Evolutionary conservation across 176 grass and related monocot genomes (phyloP), one percentile per base, ranked within the genome.

Genomic region (Luzula sylvatica): DNA sequence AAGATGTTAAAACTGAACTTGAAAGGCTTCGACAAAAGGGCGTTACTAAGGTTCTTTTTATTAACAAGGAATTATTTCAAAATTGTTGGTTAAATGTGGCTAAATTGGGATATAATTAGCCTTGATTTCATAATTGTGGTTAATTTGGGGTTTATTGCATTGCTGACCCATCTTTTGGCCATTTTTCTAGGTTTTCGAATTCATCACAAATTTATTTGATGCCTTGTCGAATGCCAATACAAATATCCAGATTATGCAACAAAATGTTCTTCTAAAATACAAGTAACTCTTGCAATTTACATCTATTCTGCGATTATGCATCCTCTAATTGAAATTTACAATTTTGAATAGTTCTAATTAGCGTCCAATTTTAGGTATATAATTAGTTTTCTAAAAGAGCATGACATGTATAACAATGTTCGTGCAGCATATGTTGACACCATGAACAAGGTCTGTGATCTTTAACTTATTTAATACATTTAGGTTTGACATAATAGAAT

Each of bases 191-290:
- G 75, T 73, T 58, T 94, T 75, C 21, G 16, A 66, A 12, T 72
- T 79, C 62, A 79, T 94, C 19, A 67, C 60, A 30, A 66, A 82
- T 63, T 58, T 82, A 69, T 78, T 94, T 26, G 75, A 69, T 61
- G 75, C 73, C 21, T 82, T 94, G 78, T 75, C 53, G 82, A 82
- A 87, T 68, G 66, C 78, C 50, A 83, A 83, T 68, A 82, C 87
- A 50, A 94, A 94, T 82, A 87, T 94, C 56, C 87, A 94, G 64
- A 94, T 87, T 67, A 61, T 87, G 67, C 87, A 94, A 83, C 74
- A 94, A 61, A 87, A 75, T 78, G 68, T 86, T 64, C 74, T 94
- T 65, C 52, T 82, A 56, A 87, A 87, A 42, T 78, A 82, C 66
- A 87, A 77, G 82, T 94, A 45, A 64, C 56, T 58, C 39, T 24